Base-by-base conservation (phyloP, 495 filamentous ascomycete genomes). In the Margaritispora aquatica region DNA sequence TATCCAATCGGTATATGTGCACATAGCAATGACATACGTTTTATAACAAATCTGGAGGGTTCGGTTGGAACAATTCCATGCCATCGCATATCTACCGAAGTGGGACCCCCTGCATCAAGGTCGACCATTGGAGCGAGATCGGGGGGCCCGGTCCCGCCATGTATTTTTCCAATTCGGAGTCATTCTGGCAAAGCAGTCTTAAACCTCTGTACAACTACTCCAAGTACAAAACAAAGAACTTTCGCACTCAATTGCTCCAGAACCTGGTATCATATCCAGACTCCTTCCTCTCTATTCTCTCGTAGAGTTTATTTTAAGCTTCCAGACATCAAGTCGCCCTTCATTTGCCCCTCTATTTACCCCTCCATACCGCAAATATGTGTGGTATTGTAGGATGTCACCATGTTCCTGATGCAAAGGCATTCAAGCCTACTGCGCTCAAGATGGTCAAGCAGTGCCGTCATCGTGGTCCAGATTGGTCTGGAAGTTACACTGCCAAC, bases 381-480 rank as follows among this genome's bases (percentile, higher is more conserved):
- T 83, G 80, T 71, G 94, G 94, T 71, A 97, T 98, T 68, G 96
- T 97, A 72, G 89, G 75, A 47, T 56, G 59, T 50, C 54, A 57
- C 54, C 34, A 62, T 62, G 61, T 63, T 13, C 94, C 94, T 49
- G 88, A 97, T 84, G 93, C 97, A 67, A 84, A 87, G 67, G 88
- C 89, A 68, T 98, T 98, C 82, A 97, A 97, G 86, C 86, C 92
- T 31, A 96, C 90, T 65, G 94, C 94, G 69, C 80, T 98, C 75
- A 88, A 89, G 78, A 87, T 98, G 79, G 89, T 90, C 61, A 97
- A 97, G 82, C 88, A 90, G 72, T 84, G 96, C 66, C 90, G 94
- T 66, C 94, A 98, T 74, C 88, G 94, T 73, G 95, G 94, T 67
- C 94, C 95, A 64, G 94, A 98, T 81, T 97, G 94, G 94, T 63